Evolutionary conservation across 139 green algal genomes (phyloP).

Genomic region (Chlamydomonas eustigma): DNA sequence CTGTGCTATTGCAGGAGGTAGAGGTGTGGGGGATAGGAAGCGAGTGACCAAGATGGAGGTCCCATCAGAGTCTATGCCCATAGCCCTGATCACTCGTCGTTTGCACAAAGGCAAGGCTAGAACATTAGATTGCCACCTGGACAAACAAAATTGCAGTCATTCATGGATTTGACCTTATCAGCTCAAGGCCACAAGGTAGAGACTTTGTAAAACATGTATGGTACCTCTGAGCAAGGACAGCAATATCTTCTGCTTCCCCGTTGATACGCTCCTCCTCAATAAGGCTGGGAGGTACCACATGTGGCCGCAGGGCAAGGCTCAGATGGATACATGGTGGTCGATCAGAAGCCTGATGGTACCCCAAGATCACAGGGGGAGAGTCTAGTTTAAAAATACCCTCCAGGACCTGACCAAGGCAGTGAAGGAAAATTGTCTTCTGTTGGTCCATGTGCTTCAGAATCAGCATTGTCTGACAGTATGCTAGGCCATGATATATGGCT

Average conservation of each 20-base stretch:
- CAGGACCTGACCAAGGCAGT: constrained; percentile 23
- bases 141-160: not conserved
- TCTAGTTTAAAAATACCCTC: constrained; percentile 44
- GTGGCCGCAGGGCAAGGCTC: constrained; percentile 41
- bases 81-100: constrained; percentile 17
- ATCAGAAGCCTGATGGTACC: constrained; percentile 38
- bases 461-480: not conserved
- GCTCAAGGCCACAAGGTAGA: too few relatives aligned
- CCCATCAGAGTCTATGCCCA: constrained; percentile 50
- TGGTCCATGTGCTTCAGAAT: not conserved
- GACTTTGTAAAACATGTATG: too few relatives aligned
- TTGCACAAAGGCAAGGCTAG: constrained; percentile 29
- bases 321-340: constrained; percentile 34
- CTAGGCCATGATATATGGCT: not conserved
- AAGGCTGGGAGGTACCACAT: constrained; percentile 29
- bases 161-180: too few relatives aligned
- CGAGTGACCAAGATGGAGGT: constrained; percentile 38
- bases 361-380: constrained; percentile 43
- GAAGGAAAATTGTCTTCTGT: not conserved
- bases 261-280: constrained; percentile 27
- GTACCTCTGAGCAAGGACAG: constrained; percentile 37
- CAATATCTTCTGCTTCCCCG: constrained; percentile 49
- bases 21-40: constrained; percentile 37
- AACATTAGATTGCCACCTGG: constrained; percentile 22
- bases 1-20: constrained; percentile 31